These are phyloP conservation scores for Leptomonas seymouri DNA, from an alignment of 208 protist species.

Conservation along the genomic window DNA sequence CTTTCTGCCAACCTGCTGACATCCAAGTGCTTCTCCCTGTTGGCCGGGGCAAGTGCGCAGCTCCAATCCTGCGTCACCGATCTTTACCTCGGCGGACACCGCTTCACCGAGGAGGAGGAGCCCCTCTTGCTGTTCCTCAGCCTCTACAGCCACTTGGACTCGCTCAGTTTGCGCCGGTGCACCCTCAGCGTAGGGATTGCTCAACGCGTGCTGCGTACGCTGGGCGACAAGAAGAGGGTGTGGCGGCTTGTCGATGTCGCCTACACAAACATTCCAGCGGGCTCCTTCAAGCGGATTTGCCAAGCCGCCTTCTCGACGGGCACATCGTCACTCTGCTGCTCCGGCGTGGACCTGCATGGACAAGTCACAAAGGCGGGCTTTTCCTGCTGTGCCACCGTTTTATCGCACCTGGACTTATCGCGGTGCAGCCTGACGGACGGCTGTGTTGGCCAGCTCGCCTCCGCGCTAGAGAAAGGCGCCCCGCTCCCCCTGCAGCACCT, in stretches of 20 bases:
- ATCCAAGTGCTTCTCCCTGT: slow-evolving; percentile 32
- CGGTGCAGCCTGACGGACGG: slow-evolving; percentile 43
- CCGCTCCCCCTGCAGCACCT: slow-evolving; percentile 50
- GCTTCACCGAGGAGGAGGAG: slow-evolving; percentile 28
- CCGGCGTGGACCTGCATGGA: slow-evolving; percentile 28
- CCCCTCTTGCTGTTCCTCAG: slow-evolving; percentile 34
- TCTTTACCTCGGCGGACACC: slow-evolving; percentile 40
- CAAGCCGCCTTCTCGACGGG: slow-evolving; percentile 19
- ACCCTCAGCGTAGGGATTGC: slow-evolving; percentile 26
- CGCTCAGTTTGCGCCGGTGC: slow-evolving; percentile 33
- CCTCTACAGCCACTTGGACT: slow-evolving; percentile 24
- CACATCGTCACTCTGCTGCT: slow-evolving; percentile 25
- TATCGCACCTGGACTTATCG: slow-evolving; percentile 42
- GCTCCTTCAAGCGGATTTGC: slow-evolving; percentile 34
- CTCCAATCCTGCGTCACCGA: slow-evolving; percentile 29
- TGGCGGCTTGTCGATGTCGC: slow-evolving; percentile 40
- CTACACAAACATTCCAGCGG: slow-evolving; percentile 15
- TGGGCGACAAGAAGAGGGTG: slow-evolving; percentile 31
- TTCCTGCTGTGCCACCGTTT: slow-evolving; percentile 25
- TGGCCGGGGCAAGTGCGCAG: slow-evolving; percentile 24
- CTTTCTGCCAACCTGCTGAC: slow-evolving; percentile 48
- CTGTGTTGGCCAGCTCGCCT: slow-evolving; percentile 48
- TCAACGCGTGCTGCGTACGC: slow-evolving; percentile 40
- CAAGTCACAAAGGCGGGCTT: slow-evolving; percentile 35
- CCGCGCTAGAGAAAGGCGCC: slow-evolving; percentile 38